Evolutionary conservation across 2,329 filamentous ascomycete genomes (phyloP), one percentile per base, ranked within the genome.

Genomic region (Talaromyces sp.): DNA sequence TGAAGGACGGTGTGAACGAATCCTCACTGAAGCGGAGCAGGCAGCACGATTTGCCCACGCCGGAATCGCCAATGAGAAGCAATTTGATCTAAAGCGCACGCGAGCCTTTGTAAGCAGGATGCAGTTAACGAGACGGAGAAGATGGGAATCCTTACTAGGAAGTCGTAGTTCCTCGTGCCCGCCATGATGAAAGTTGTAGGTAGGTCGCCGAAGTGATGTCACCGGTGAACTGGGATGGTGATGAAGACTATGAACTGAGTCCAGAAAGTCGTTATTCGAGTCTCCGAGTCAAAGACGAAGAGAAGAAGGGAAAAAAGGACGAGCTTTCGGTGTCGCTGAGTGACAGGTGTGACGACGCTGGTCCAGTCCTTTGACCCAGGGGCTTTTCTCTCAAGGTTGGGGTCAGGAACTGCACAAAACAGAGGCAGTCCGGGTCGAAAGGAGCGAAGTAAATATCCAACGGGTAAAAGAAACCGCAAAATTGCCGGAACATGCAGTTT

Each of bases 131-230:
- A 22, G 28, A 36, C 15, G 13, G 19, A 42, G n/a, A 39, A 19
- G 1, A n/a, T 15, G 32, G 28, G 33, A 30, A 17, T 64, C 79
- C 88, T 74, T 88, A 98, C 93, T 80, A 99, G 85, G 80, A 98
- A 98, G 80, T 99, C 95, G 81, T 99, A 99, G 84, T 99, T 99
- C 80, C 95, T 88, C 84, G 93, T 96, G 78, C 91, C 92, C 73
- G 95, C 93, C 95, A 99, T 99, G 62, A 58, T 74, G 56, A 42
- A 33, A 53, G 66, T 25, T 59, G 28, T 53, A 30, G 49, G 49
- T 30, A 27, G 44, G 49, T 5, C 17, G 11, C 49, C n/a, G 33
- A 55, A 33, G 58, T 65, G 51, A 57, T 58, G 30, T 60, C 59
- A 61, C 54, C 51, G 44, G 49, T n/a, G 49, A 30, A n/a, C 25